Evolutionary conservation across 2,329 filamentous ascomycete genomes (phyloP), one percentile per base, ranked within the genome.

Genomic region (Hymenoscyphus repandus): DNA sequence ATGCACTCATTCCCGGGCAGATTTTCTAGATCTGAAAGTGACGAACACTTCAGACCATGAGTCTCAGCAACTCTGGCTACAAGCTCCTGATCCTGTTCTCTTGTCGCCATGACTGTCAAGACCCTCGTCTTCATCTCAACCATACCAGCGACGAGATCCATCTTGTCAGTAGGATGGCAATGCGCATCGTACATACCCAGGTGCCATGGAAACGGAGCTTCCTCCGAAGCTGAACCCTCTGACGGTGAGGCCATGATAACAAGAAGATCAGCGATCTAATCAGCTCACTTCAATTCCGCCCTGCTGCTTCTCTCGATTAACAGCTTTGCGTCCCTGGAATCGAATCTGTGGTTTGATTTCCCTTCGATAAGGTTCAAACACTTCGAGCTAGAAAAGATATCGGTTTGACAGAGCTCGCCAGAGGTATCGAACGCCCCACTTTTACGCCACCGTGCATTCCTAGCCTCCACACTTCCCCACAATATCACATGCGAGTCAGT

Each of bases 121-220:
- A 74, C 73, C 20, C 78, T 75, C 18, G 85, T 76, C 54, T 78
- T 79, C 86, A 92, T 91, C 10, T 60, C 60, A 10, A 79, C 70
- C 37, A 92, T 82, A 11, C 66, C 68, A 10, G 72, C 58, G 44
- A 87, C 68, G 15, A 76, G 80, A 38, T 75, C 69, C 78, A 90
- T 83, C 17, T 83, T 88, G 67, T 92, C 88, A 27, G 88, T 92
- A 3, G 88, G 88, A 65, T 93, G 88, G 68, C 88, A 92, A 71
- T 93, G 88, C 18, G 88, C 86, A 65, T 93, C 88, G 64, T 77
- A 88, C 53, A 89, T 74, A 44, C 83, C 84, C 31, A 84, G 68
- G 50, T 85, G 75, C 86, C 86, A 90, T 11, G 86, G 86, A 58
- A 85, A 83, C 3, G 48, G 22, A 3, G 12, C 36, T 20, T 47